These are phyloP conservation scores for Linnemannia schmuckeri DNA, from an alignment of 192 early-diverging fungal species.

Conservation along the genomic window DNA sequence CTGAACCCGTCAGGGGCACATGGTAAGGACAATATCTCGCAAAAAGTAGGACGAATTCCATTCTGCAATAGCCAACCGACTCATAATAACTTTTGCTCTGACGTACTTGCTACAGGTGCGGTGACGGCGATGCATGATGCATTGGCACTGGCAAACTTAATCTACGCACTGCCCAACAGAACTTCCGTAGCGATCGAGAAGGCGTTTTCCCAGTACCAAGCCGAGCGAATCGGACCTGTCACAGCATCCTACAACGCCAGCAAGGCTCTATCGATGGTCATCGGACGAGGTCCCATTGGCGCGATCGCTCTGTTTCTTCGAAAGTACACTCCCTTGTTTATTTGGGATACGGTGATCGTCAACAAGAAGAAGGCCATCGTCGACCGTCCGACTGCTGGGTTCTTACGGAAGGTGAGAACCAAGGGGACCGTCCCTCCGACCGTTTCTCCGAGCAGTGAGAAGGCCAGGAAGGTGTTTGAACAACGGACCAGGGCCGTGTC, in stretches of 20 bases:
- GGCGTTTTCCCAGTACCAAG: background rate
- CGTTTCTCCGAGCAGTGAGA: background rate
- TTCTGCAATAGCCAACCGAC: too few relatives aligned
- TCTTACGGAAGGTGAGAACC: background rate
- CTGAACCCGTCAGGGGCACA: background rate
- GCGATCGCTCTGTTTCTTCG: background rate
- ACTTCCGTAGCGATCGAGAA: background rate
- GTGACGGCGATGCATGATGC: conserved; percentile 1
- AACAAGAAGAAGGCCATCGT: background rate
- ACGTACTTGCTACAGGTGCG: background rate
- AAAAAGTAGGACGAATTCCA: background rate
- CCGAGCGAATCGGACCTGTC: background rate
- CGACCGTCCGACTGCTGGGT: background rate
- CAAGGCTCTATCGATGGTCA: background rate
- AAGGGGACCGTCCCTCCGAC: background rate
- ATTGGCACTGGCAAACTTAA: background rate
- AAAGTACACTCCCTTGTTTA: background rate
- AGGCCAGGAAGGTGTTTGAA: background rate
- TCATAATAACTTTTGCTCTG: background rate
- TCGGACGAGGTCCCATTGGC: background rate
- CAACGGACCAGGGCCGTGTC: background rate
- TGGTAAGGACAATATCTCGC: background rate
- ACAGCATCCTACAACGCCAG: background rate
- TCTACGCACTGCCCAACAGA: background rate
- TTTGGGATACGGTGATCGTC: background rate